phyloP scores from a whole-genome alignment of 768 basidiomycete species.

The Lactarius evosmus region DNA sequence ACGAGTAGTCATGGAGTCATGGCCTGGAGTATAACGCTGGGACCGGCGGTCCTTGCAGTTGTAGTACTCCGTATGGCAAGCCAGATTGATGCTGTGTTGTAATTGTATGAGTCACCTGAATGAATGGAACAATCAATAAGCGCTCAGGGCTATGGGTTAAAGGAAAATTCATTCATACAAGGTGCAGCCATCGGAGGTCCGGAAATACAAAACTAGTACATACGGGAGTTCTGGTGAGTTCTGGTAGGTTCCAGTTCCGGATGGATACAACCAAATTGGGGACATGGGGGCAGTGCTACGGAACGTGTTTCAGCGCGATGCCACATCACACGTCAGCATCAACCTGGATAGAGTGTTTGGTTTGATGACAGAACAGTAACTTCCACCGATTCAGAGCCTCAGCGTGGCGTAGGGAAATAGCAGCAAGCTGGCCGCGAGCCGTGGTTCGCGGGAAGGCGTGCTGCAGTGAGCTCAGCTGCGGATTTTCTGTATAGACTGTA shows the following conservation, averaged over 20 bases:
- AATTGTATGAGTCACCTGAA: not conserved
- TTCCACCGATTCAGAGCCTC: not conserved
- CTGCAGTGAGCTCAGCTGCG: not conserved
- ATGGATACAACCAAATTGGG: conserved; percentile 9
- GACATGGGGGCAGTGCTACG: conserved; percentile 12
- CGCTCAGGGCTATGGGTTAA: conserved; percentile 27
- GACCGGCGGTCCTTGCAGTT: not conserved
- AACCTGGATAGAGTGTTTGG: not conserved
- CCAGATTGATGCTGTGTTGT: not conserved
- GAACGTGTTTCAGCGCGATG: conserved; percentile 21
- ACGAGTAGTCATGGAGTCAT: not conserved
- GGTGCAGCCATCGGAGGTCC: not conserved
- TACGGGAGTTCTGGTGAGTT: conserved; percentile 1
- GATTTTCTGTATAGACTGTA: not conserved
- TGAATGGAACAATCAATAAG: conserved; percentile 10
- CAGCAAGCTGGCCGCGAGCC: not conserved
- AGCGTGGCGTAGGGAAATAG: too few species aligned
- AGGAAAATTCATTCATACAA: conserved; percentile 4
- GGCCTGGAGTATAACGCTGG: not conserved
- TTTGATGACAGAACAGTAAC: not conserved
- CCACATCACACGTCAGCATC: conserved; percentile 6
- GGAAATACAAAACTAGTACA: not conserved
- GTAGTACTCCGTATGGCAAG: not conserved
- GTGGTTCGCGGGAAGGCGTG: conserved; percentile 8
- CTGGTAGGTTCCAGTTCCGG: conserved; percentile 9